Base-by-base conservation (phyloP, 177 flowering plant genomes). In the Tripterygium wilfordii region DNA sequence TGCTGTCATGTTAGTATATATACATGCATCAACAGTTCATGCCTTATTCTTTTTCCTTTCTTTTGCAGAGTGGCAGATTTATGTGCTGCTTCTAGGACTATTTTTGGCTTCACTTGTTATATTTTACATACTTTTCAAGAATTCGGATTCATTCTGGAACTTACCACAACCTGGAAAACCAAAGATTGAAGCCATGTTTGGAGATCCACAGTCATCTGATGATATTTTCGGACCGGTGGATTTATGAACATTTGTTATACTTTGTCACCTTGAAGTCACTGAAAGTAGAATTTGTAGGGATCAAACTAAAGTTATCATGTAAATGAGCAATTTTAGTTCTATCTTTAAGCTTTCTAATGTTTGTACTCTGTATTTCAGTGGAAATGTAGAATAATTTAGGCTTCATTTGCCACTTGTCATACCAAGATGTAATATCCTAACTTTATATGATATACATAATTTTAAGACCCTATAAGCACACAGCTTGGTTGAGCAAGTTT, bases 31-130 rank as follows among this genome's bases (percentile, higher is more conserved):
- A 12, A 14, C 27, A 16, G 22, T 38, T n/a, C 26, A 35, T 36
- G n/a, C 42, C 3, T 25, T 46, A 14, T 33, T 37, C 16, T 32
- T 43, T 8, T 13, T 38, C 20, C 33, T 59, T 18, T 48, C 16
- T 20, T 49, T 16, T 78, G 80, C 96, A 88, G 98, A 80, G 19
- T 88, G 98, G 98, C 98, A 88, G 62, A 75, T 92, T 50, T 88
- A 88, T 48, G 3, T 73, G 62, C 45, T 88, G 45, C 88, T 92
- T 20, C 27, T 84, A 52, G 96, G 83, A 30, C 73, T 92, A n/a
- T 84, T 92, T 60, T 53, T 92, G 56, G 84, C 75, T 14, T 92
- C 98, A 13, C 76, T 77, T 41, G 72, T 86, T 37, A 65, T 60
- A 18, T 88, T 84, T 36, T 88, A 84, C 69, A 53, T 82, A 36